Evolutionary conservation across 2,329 filamentous ascomycete genomes (phyloP), one percentile per base, ranked within the genome.

Genomic region (Neoscytalidium dimidiatum): DNA sequence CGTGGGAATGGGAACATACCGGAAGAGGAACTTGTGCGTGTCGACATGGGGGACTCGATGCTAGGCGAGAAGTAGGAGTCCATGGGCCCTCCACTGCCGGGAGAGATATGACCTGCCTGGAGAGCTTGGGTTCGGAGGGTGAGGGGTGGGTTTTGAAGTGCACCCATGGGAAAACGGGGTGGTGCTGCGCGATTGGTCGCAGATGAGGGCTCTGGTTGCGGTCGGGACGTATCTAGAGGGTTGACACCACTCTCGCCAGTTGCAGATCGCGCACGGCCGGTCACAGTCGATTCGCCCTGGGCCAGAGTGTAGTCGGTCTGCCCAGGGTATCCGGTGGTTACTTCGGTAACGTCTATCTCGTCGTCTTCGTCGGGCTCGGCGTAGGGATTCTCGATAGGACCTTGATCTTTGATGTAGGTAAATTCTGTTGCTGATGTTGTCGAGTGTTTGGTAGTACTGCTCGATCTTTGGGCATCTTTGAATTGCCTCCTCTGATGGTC

Each of bases 61-160:
- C 90, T 85, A 0, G 95, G 95, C 0, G 94, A 98, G 78, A 99
- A 99, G 79, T 97, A 98, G 3, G 94, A 97, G 66, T 93, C 92
- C 56, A 64, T 64, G 92, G 96, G 66, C 91, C 91, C 61, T 68
- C 71, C 33, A 14, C 43, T 9, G 35, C 81, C 83, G 1, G 92
- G 90, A 14, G 90, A 92, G 61, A 81, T 77, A 64, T 75, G 78
- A 28, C 77, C 78, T 66, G 72, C 63, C 71, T 72, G 74, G n/a
- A 84, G 73, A 69, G 86, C 81, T 71, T 87, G 84, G 19, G 83
- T 85, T 71, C 94, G 91, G 28, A 97, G 79, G 67, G 88, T 92
- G 49, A 97, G 84, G 44, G 84, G 79, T 19, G 62, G 62, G 23
- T 44, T 64, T 68, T 79, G 78, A 38, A 71, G 71, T 67, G 66